Evolutionary conservation across 2,329 filamentous ascomycete species (phyloP), one percentile per base, ranked within the genome.

Genomic region (Exutisphaerella laricina): DNA sequence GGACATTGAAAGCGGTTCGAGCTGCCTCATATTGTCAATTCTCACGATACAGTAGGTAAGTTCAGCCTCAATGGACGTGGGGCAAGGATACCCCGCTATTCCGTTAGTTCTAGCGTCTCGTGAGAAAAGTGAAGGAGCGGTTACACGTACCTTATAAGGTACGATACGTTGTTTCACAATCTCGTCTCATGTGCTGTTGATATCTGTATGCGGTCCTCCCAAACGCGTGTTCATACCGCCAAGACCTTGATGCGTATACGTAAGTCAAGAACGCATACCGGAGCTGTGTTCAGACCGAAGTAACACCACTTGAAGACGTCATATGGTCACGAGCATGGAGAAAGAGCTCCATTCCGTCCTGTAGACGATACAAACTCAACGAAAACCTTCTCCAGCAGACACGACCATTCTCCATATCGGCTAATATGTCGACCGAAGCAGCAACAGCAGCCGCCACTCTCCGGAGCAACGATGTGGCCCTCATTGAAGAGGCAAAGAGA

Each of bases 401-500:
- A 20, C 36, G 22, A 8, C 23, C 23, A 12, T 7, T 23, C 33
- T 22, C 18, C 14, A 38, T 34, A 2, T 36, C 36, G 22, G 13
- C 34, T 21, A 43, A 21, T 21, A 49, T 50, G 50, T 20, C 49
- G 9, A 28, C 45, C 13, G 21, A 29, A 16, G 39, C 45, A 18
- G 7, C 33, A 6, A 20, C 33, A 17, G 39, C 43, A 13, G 39
- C 35, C 20, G 33, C 33, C 33, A 41, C 44, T 18, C 30, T 25
- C 33, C 22, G 36, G 36, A 43, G 41, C 28, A 45, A 41, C 5
- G 25, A 20, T 21, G 26, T 32, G 26, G 38, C 41, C 16, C 36
- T 26, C 4, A 65, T 89, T 53, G 85, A 90, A 66, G 70, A 74
- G 25, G 84, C 86, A 49, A 92, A 92, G 68, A 78, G 80, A 57